Conservation (phyloP, 306 rosid species). For the Cicer pinnatifidum region DNA sequence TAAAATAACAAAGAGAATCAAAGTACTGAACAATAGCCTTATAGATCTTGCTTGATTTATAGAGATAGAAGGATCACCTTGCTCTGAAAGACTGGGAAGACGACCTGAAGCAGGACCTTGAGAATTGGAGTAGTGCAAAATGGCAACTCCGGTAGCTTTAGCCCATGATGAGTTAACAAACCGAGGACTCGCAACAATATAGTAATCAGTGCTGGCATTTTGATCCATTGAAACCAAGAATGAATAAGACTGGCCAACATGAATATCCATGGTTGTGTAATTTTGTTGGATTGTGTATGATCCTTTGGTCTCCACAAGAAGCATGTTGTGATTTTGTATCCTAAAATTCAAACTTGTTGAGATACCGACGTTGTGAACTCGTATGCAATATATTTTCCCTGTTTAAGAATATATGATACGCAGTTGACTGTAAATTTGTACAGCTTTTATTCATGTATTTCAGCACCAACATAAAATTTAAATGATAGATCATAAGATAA, state of each 20-base stretch:
- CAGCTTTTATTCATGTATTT: not conserved
- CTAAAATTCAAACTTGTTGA: constrained; percentile 79
- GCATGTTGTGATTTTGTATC: constrained; percentile 79
- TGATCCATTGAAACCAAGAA: constrained; percentile 93
- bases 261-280: constrained; percentile 77
- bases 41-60: constrained; percentile 89
- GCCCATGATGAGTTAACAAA: constrained; percentile 79
- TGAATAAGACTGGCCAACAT: constrained; percentile 87
- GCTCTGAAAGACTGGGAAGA: constrained; percentile 70
- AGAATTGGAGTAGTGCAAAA: constrained; percentile 77
- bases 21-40: constrained; percentile 57
- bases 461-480: no score
- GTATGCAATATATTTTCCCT: constrained; percentile 79
- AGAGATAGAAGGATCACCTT: constrained; percentile 67
- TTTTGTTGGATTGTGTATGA: constrained; percentile 81
- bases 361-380: constrained; percentile 88
- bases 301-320: constrained; percentile 85
- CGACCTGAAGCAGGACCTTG: constrained; percentile 86
- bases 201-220: constrained; percentile 80
- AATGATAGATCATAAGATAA: no score
- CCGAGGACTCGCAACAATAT: constrained; percentile 78
- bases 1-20: constrained; percentile 29
- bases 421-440: constrained; percentile 1
- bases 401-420: constrained; percentile 45
- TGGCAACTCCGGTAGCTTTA: constrained; percentile 71